Percentiles rank a stretch among this genome's conserved stretches.
These are phyloP conservation scores for Scedosporium dehoogii DNA, from an alignment of 2,329 filamentous ascomycete genomes.

Conservation along the genomic window DNA sequence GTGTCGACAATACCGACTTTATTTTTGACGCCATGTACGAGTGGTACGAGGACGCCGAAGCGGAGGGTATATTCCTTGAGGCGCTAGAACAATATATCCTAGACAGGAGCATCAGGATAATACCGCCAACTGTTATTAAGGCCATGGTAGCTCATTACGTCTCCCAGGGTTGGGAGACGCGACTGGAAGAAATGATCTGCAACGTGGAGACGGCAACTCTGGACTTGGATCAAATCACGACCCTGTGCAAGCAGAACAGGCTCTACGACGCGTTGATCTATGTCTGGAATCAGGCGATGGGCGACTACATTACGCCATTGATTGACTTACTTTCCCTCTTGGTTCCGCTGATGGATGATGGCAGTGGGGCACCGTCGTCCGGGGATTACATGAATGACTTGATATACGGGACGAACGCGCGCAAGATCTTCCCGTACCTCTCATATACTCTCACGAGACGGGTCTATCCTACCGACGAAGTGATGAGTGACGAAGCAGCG, in stretches of 20 bases:
- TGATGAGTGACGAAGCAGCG: slow-evolving; percentile 63
- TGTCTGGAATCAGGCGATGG: slow-evolving; percentile 86
- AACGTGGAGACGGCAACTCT: slow-evolving; percentile 83
- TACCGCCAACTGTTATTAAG: slow-evolving; percentile 81
- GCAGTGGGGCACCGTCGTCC: slow-evolving; percentile 35
- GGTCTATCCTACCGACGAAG: slow-evolving; percentile 77
- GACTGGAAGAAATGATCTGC: slow-evolving; percentile 89
- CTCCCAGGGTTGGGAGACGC: slow-evolving; percentile 60
- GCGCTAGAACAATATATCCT: slow-evolving; percentile 82
- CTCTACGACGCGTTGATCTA: slow-evolving; percentile 94
- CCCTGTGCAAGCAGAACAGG: slow-evolving; percentile 80
- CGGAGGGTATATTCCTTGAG: slow-evolving; percentile 72
- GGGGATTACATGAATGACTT: slow-evolving; percentile 34
- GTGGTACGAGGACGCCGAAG: slow-evolving; percentile 71
- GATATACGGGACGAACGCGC: slow-evolving; percentile 57
- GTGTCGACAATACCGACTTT: slow-evolving; percentile 69
- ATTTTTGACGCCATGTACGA: slow-evolving; percentile 87
- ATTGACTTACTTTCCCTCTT: slow-evolving; percentile 71
- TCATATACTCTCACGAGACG: slow-evolving; percentile 85
- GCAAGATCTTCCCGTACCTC: slow-evolving; percentile 91
- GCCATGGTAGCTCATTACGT: slow-evolving; percentile 76
- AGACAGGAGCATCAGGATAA: slow-evolving; percentile 59
- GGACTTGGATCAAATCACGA: slow-evolving; percentile 87
- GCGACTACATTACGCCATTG: slow-evolving; percentile 83
- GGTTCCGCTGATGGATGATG: slow-evolving; percentile 44